Evolutionary conservation across 768 basidiomycete genomes (phyloP).

Genomic region (Tulasnella sp.): DNA sequence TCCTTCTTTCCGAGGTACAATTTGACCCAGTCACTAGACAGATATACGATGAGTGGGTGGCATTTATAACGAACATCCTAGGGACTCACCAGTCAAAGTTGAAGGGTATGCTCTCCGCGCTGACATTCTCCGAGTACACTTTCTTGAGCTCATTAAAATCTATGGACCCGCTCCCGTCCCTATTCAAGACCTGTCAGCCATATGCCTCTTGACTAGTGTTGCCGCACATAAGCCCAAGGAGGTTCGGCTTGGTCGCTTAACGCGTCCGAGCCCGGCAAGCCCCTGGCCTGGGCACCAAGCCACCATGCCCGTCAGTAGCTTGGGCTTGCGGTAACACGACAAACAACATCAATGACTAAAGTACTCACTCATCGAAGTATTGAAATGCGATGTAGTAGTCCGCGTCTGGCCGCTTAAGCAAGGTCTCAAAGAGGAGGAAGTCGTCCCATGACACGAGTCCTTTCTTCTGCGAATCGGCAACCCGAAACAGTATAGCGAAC

Average conservation of each 20-base stretch:
- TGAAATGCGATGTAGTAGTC: slow-evolving; percentile 96
- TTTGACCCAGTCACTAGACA: slow-evolving; percentile 81
- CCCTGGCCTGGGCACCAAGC: too few species aligned
- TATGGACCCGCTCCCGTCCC: slow-evolving; percentile 86
- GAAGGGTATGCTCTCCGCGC: slow-evolving; percentile 77
- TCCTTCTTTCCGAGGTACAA: slow-evolving; percentile 90
- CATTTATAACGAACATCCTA: not conserved
- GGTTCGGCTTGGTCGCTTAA: too few species aligned
- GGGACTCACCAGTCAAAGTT: slow-evolving; percentile 73
- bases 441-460: slow-evolving; percentile 89
- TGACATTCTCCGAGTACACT: slow-evolving; percentile 74
- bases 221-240: too few species aligned
- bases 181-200: too few species aligned
- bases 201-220: too few species aligned
- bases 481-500: slow-evolving; percentile 81
- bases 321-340: not conserved
- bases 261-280: too few species aligned
- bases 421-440: slow-evolving; percentile 89
- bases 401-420: slow-evolving; percentile 87
- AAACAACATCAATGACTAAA: too few species aligned
- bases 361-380: slow-evolving; percentile 83
- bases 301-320: not conserved
- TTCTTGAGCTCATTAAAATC: slow-evolving; percentile 91
- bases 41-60: not conserved
- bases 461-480: slow-evolving; percentile 68